Evolutionary conservation across 805 yeast genomes (phyloP).

Genomic region (Lipomyces lipofer): DNA sequence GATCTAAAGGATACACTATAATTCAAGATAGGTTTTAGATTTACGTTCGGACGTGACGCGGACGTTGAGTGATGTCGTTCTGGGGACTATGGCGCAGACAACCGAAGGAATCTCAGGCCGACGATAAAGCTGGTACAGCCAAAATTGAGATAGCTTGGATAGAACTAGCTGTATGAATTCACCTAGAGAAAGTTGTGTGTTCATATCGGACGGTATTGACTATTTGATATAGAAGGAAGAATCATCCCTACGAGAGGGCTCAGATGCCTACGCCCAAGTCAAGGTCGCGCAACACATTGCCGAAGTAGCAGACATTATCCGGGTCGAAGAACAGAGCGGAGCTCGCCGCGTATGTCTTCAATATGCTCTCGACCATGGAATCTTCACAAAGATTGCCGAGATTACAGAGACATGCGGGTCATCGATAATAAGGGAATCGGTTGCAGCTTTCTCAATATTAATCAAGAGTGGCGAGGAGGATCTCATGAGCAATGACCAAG

Average conservation of each 20-base stretch:
- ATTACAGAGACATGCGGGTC: slow-evolving; percentile 15
- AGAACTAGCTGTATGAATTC: slow-evolving; percentile 13
- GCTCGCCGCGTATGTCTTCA: slow-evolving; percentile 16
- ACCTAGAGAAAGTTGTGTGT: background rate
- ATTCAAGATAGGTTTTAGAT: no score
- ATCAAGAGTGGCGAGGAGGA: slow-evolving; percentile 24
- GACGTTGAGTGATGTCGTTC: slow-evolving; percentile 16
- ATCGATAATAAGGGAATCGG: slow-evolving; percentile 13
- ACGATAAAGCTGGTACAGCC: background rate
- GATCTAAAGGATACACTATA: no score
- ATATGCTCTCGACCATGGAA: slow-evolving; percentile 25
- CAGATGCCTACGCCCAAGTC: slow-evolving; percentile 2
- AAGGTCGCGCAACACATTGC: slow-evolving; percentile 15
- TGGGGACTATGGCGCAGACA: slow-evolving; percentile 21
- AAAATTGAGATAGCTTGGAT: slow-evolving; percentile 25
- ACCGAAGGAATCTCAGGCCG: slow-evolving; percentile 6
- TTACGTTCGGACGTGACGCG: no score
- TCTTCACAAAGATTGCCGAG: slow-evolving; percentile 27
- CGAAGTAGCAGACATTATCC: slow-evolving; percentile 19
- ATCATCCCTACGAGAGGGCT: slow-evolving; percentile 5
- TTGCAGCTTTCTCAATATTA: slow-evolving; percentile 23
- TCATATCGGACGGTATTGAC: background rate
- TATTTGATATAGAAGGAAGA: slow-evolving; percentile 17
- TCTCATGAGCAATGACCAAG: slow-evolving; percentile 24
- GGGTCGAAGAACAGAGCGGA: slow-evolving; percentile 16